Conservation (phyloP, 176 grass and related monocot species). For the Carex pumila region DNA sequence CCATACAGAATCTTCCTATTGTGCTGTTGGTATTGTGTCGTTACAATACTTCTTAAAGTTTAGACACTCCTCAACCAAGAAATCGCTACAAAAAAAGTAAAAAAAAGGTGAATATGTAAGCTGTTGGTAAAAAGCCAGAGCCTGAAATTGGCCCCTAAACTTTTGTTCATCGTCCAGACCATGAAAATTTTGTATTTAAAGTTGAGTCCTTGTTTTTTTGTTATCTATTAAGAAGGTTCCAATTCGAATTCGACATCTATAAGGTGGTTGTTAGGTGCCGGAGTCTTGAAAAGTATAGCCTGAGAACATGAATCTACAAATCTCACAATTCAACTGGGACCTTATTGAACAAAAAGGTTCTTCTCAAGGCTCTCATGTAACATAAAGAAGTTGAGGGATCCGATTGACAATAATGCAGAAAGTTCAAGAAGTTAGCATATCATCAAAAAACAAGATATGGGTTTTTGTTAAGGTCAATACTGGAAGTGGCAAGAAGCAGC, state of each 20-base stretch:
- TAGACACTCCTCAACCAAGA: slow-evolving; percentile 62
- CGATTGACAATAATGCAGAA: not conserved
- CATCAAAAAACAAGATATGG: not conserved
- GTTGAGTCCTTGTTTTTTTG: not conserved
- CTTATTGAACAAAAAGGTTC: not conserved
- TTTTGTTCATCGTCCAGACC: not conserved
- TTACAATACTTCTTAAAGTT: slow-evolving; percentile 85
- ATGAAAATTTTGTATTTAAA: not conserved
- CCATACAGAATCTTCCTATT: slow-evolving; percentile 27
- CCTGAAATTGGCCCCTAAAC: not conserved
- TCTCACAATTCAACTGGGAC: not conserved
- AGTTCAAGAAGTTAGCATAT: not conserved
- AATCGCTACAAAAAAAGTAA: slow-evolving; percentile 47
- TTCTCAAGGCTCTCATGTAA: not conserved
- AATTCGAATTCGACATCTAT: not conserved
- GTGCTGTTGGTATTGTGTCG: slow-evolving; percentile 37
- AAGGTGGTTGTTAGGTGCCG: not conserved
- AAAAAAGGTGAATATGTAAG: not conserved
- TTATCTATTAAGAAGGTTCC: not conserved
- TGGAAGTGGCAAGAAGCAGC: not conserved
- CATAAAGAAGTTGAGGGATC: not conserved
- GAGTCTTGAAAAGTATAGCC: not conserved
- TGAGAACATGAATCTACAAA: not conserved
- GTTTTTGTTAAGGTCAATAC: not conserved
- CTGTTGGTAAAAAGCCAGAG: not conserved